Conservation (phyloP, 2,329 filamentous ascomycete species). For the Chalara sp. region DNA sequence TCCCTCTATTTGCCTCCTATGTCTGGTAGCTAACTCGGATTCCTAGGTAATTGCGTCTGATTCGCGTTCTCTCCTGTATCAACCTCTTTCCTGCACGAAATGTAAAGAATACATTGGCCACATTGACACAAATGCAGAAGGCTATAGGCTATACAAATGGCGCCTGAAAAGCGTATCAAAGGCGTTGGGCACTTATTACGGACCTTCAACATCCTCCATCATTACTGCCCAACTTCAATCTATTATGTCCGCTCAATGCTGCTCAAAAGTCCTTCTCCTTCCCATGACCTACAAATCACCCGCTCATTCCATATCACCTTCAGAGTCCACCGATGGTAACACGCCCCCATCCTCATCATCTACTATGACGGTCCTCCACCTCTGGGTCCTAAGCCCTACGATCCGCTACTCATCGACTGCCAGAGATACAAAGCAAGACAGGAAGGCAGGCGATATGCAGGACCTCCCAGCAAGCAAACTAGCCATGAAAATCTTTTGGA, state of each 20-base stretch:
- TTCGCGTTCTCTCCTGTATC: background rate
- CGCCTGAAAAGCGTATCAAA: conserved; percentile 2
- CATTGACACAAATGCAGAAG: conserved; percentile 17
- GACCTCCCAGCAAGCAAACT: conserved; percentile 6
- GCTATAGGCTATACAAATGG: conserved; percentile 25
- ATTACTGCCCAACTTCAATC: conserved; percentile 12
- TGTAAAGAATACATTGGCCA: conserved; percentile 19
- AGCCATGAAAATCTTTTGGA: conserved; percentile 25
- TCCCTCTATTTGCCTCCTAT: too few species aligned
- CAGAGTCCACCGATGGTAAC: background rate
- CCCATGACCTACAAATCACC: conserved; percentile 1
- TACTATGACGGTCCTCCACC: background rate
- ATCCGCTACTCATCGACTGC: conserved; percentile 3
- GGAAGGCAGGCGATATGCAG: too few species aligned
- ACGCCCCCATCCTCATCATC: background rate
- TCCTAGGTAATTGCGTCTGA: too few species aligned
- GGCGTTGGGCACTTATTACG: background rate
- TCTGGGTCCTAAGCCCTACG: conserved; percentile 9
- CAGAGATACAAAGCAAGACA: too few species aligned
- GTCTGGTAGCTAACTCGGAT: too few species aligned
- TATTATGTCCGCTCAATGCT: conserved; percentile 6
- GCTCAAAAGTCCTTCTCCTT: conserved; percentile 1
- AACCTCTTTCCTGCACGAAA: conserved; percentile 10
- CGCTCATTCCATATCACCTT: background rate
- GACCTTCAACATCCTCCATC: conserved; percentile 11